A percentile compares a stretch with the other conserved stretches of the same genome.
Conservation (phyloP, 225 moss, liverwort and hornwort genomes). For the Pseudoscleropodium purum region DNA sequence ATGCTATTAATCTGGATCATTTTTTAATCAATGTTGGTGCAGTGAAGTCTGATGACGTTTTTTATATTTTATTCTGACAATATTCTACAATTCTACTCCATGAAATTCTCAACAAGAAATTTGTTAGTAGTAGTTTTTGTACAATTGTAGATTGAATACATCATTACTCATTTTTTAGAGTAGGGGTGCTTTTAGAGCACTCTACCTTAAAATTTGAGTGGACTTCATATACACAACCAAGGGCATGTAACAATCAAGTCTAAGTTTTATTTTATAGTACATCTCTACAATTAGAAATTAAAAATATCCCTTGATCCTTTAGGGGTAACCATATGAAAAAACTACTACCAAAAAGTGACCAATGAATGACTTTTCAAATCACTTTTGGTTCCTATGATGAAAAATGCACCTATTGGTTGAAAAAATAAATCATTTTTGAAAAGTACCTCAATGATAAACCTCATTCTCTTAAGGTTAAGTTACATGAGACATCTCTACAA, state of each 20-base stretch:
- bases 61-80: no score
- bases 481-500: background rate
- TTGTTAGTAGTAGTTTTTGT: no score
- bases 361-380: background rate
- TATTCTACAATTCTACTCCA: no score
- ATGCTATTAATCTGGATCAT: no score
- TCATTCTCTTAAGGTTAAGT: background rate
- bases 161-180: no score
- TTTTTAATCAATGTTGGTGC: no score
- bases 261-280: background rate
- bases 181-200: no score
- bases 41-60: no score
- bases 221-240: background rate
- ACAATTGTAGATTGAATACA: no score
- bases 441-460: background rate
- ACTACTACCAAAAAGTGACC: background rate
- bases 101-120: no score
- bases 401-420: background rate
- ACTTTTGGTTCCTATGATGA: background rate
- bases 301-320: background rate
- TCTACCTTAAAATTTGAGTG: background rate
- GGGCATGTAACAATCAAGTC: no score
- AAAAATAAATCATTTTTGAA: background rate
- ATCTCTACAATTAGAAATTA: background rate
- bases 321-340: fast-evolving